Evolutionary conservation across 352 stramenopile genomes (phyloP).

Genomic region (Phytophthora nicotianae): DNA sequence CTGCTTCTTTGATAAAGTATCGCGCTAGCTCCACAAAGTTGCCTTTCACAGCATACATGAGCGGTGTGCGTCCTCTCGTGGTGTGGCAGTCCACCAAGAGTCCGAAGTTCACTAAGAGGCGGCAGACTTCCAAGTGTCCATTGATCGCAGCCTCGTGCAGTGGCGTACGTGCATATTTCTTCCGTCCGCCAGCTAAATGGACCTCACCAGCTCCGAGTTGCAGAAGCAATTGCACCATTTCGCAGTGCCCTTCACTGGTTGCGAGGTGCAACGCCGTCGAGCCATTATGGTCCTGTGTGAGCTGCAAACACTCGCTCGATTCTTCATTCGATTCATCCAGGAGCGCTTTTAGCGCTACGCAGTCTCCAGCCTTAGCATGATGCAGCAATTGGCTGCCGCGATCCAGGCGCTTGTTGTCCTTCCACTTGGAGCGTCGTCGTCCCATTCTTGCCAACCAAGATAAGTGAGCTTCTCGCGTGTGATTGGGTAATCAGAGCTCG

Average conservation of each 20-base stretch:
- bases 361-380: constrained; percentile 49
- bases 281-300: constrained; percentile 70
- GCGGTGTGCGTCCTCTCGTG: constrained; percentile 68
- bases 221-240: constrained; percentile 56
- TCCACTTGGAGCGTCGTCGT: constrained; percentile 73
- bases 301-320: constrained; percentile 54
- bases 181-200: constrained; percentile 63
- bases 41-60: constrained; percentile 81
- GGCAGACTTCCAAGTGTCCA: constrained; percentile 58
- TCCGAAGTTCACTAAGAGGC: constrained; percentile 56
- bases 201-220: constrained; percentile 58
- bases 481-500: constrained; percentile 26
- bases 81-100: constrained; percentile 81
- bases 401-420: constrained; percentile 46
- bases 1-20: constrained; percentile 52
- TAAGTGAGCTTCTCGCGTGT: constrained; percentile 22
- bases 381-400: constrained; percentile 53
- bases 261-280: constrained; percentile 71
- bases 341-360: constrained; percentile 35
- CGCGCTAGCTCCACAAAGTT: constrained; percentile 53
- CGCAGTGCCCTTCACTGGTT: constrained; percentile 53
- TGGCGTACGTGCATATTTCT: constrained; percentile 69
- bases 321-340: constrained; percentile 29
- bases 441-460: constrained; percentile 48
- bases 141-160: constrained; percentile 77